Conservation (phyloP, 2,329 filamentous ascomycete species). For the Scedosporium minutisporum region DNA sequence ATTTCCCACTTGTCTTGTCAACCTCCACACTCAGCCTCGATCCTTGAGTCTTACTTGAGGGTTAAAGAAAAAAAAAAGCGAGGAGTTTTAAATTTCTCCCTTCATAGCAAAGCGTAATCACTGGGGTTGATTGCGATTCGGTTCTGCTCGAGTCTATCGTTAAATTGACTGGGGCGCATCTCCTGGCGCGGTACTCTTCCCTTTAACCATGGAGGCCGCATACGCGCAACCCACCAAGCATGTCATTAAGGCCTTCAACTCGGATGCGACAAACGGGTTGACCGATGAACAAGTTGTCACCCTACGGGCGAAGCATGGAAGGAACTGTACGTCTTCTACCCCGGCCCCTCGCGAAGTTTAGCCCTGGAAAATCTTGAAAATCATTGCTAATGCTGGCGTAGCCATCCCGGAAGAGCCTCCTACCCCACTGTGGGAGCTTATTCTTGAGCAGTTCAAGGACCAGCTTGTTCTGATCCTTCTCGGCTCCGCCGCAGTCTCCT, state of each 20-base stretch:
- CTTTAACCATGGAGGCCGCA: slow-evolving; percentile 49
- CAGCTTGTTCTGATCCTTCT: slow-evolving; percentile 93
- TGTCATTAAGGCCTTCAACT: slow-evolving; percentile 49
- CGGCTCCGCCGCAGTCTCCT: slow-evolving; percentile 85
- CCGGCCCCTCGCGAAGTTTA: not conserved
- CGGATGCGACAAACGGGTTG: slow-evolving; percentile 45
- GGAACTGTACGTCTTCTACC: slow-evolving; percentile 43
- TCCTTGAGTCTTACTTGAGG: too few species aligned
- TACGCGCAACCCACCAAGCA: slow-evolving; percentile 47
- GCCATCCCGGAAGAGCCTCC: slow-evolving; percentile 77
- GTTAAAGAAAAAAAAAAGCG: too few species aligned
- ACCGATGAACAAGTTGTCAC: slow-evolving; percentile 47
- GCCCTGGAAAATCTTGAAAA: not conserved
- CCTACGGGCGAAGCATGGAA: slow-evolving; percentile 50
- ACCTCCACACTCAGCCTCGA: not conserved
- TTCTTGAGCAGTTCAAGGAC: slow-evolving; percentile 98
- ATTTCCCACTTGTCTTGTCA: not conserved
- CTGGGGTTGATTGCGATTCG: not conserved
- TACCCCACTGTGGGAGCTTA: slow-evolving; percentile 90
- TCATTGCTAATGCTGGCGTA: slow-evolving; percentile 16
- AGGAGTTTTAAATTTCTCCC: too few species aligned
- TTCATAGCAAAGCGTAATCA: too few species aligned
- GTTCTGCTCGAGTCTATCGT: not conserved
- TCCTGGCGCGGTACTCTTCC: not conserved
- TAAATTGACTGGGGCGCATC: not conserved